Evolutionary conservation across 2,329 filamentous ascomycete species (phyloP).

Genomic region (Emergomyces orientalis): DNA sequence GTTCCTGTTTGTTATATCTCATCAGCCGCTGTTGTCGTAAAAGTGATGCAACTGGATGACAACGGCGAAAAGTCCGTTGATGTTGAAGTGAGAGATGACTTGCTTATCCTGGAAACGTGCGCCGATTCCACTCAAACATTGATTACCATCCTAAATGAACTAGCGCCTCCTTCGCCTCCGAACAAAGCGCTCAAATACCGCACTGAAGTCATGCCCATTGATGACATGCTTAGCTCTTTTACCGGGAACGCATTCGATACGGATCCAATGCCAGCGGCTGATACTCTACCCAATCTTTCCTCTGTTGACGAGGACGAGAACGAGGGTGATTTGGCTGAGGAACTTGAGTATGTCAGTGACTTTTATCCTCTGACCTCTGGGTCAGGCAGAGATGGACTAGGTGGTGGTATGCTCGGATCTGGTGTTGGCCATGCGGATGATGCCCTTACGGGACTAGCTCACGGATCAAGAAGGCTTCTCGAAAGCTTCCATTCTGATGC

Average conservation of each 20-base stretch:
- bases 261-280: constrained; percentile 20
- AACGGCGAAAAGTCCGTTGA: constrained; percentile 60
- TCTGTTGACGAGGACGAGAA: constrained; percentile 32
- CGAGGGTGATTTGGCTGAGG: constrained; percentile 31
- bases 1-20: constrained; percentile 83
- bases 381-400: background rate
- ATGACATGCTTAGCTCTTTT: constrained; percentile 84
- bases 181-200: constrained; percentile 77
- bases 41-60: constrained; percentile 47
- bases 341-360: constrained; percentile 46
- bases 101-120: constrained; percentile 87
- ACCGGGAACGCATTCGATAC: constrained; percentile 68
- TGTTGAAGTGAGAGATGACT: constrained; percentile 72
- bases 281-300: constrained; percentile 37
- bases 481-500: constrained; percentile 46
- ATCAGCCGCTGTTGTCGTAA: constrained; percentile 60
- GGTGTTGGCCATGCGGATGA: background rate
- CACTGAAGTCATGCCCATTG: constrained; percentile 73
- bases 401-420: constrained; percentile 19
- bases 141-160: constrained; percentile 64
- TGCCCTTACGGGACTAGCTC: constrained; percentile 14
- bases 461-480: constrained; percentile 4
- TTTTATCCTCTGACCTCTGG: constrained; percentile 41
- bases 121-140: constrained; percentile 95
- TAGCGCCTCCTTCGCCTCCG: constrained; percentile 74